Percentiles rank a stretch among this genome's conserved stretches.
phyloP scores from a whole-genome alignment of 75 land plant genomes.

The Cupressus sempervirens region DNA sequence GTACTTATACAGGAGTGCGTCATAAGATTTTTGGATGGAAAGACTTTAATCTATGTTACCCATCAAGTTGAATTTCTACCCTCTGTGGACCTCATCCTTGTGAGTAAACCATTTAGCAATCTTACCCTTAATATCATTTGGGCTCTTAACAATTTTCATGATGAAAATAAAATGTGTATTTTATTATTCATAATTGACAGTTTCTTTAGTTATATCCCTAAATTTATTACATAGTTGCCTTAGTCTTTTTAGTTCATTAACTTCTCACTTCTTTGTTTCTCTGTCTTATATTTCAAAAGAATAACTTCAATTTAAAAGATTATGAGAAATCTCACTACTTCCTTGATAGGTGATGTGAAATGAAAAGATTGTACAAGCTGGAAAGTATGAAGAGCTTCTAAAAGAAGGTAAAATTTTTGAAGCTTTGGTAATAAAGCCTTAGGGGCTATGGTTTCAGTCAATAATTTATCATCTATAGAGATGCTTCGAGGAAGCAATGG shows the following conservation, averaged over 20 bases:
- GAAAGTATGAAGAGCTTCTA: too few species aligned
- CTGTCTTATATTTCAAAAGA: slow-evolving; percentile 7
- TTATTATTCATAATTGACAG: not conserved
- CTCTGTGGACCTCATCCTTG: slow-evolving; percentile 79
- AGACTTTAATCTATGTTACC: slow-evolving; percentile 79
- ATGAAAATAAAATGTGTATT: slow-evolving; percentile 3
- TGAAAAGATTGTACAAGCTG: too few species aligned
- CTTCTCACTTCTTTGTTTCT: not conserved
- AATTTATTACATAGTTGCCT: not conserved
- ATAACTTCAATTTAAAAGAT: not conserved
- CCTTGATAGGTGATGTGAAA: too few species aligned
- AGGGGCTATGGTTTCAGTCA: too few species aligned
- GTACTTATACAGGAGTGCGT: slow-evolving; percentile 59
- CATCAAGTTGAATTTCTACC: slow-evolving; percentile 95
- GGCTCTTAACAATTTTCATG: too few species aligned
- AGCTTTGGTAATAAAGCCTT: too few species aligned
- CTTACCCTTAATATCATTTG: too few species aligned
- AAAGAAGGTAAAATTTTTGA: too few species aligned
- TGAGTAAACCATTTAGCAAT: too few species aligned
- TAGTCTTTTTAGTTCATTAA: not conserved
- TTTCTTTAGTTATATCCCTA: not conserved
- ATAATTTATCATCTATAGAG: too few species aligned
- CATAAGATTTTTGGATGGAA: slow-evolving; percentile 59
- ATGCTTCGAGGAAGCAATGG: too few species aligned
- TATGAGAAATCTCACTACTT: too few species aligned